These are phyloP conservation scores for Umbelopsis sp. DNA, from an alignment of 192 early-diverging fungal genomes.

Conservation along the genomic window DNA sequence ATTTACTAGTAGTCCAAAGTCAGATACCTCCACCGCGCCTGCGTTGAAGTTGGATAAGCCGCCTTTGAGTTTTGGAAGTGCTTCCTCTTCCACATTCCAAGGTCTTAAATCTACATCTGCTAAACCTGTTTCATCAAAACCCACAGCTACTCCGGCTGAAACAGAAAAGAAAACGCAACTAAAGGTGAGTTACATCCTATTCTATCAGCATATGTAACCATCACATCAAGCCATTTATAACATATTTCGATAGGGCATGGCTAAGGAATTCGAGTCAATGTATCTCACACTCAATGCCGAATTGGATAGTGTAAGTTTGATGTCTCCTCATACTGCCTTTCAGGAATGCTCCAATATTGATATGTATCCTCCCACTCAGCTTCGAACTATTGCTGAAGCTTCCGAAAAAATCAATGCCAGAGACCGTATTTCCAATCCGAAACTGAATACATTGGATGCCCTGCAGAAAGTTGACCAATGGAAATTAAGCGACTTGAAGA, in stretches of 20 bases:
- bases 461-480: neutral
- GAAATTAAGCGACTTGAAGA: neutral
- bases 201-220: neutral
- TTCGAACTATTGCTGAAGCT: neutral
- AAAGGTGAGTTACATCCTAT: neutral
- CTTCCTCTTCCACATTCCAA: neutral
- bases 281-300: conserved; percentile 11
- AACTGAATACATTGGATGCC: neutral
- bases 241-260: conserved; percentile 7
- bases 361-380: neutral
- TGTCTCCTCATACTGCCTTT: neutral
- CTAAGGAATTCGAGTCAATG: conserved; percentile 21
- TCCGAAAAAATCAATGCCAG: conserved; percentile 6
- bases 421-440: neutral
- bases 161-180: neutral
- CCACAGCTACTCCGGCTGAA: neutral
- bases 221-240: neutral
- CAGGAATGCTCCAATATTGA: neutral
- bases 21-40: neutral
- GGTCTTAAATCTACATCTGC: neutral
- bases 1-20: conserved; percentile 6
- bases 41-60: neutral
- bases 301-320: neutral
- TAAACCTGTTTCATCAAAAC: neutral
- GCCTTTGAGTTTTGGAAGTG: neutral